Conservation (phyloP, 257 asterid species). For the Striga asiatica region DNA sequence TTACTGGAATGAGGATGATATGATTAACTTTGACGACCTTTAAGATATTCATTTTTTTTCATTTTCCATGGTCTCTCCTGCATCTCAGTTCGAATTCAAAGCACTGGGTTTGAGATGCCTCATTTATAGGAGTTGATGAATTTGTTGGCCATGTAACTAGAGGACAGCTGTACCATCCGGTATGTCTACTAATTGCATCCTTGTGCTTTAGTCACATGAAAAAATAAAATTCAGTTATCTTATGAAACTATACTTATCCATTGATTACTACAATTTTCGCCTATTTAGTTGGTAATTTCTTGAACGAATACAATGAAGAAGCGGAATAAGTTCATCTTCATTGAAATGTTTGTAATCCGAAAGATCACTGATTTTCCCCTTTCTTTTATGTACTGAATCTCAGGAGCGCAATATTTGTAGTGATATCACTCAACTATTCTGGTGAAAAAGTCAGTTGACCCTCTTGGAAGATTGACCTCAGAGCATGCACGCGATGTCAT, state of each 20-base stretch:
- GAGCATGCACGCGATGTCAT: no score
- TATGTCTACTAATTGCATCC: no score
- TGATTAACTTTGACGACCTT: slow-evolving; percentile 64
- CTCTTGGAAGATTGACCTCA: no score
- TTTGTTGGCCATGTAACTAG: background rate
- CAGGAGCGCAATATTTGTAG: no score
- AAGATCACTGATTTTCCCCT: no score
- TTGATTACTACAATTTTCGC: background rate
- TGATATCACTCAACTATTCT: no score
- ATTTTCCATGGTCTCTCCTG: background rate
- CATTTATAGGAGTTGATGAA: no score
- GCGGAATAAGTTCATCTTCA: background rate
- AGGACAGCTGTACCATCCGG: background rate
- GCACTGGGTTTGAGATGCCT: no score
- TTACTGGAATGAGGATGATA: slow-evolving; percentile 52
- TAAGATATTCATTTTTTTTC: slow-evolving; percentile 13
- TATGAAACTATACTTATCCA: background rate
- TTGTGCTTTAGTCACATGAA: background rate
- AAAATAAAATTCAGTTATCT: background rate
- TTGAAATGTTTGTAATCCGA: background rate
- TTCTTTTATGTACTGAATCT: no score
- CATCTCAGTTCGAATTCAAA: background rate
- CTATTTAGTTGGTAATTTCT: background rate
- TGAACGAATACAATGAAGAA: background rate
- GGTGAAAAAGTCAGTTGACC: no score